Conservation (phyloP, 2,329 filamentous ascomycete species). For the Stylonectria norvegica region DNA sequence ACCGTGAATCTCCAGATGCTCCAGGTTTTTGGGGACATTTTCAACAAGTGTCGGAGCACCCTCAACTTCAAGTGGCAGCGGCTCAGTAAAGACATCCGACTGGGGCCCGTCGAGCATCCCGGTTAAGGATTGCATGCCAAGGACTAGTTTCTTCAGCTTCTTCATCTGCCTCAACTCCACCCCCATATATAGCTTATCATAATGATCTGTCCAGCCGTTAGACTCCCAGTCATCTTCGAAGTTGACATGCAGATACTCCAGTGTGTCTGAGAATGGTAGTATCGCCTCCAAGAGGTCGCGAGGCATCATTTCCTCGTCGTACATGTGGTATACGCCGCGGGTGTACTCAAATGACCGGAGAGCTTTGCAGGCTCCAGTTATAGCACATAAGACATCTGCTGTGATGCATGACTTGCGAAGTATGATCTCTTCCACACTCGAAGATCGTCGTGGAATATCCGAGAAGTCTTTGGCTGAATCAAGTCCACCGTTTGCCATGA, state of each 20-base stretch:
- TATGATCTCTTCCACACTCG: slow-evolving; percentile 2
- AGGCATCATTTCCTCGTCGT: slow-evolving; percentile 3
- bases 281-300: slow-evolving; percentile 6
- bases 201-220: background rate
- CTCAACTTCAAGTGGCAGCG: background rate
- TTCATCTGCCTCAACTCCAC: slow-evolving; percentile 1
- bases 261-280: slow-evolving; percentile 3
- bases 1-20: slow-evolving; percentile 9
- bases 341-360: slow-evolving; percentile 4
- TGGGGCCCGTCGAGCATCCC: background rate
- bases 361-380: slow-evolving; percentile 4
- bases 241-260: slow-evolving; percentile 10
- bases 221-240: slow-evolving; percentile 7
- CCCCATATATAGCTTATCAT: slow-evolving; percentile 3
- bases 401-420: slow-evolving; percentile 1
- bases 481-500: background rate
- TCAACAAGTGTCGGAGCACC: slow-evolving; percentile 2
- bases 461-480: background rate
- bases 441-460: background rate
- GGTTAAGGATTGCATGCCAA: slow-evolving; percentile 1
- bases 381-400: background rate
- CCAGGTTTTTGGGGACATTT: slow-evolving; percentile 7
- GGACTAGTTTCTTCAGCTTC: slow-evolving; percentile 1
- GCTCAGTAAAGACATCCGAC: background rate
- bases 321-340: background rate